These are phyloP conservation scores for Teunomyces kruisii DNA, from an alignment of 805 yeast species.

Conservation along the genomic window DNA sequence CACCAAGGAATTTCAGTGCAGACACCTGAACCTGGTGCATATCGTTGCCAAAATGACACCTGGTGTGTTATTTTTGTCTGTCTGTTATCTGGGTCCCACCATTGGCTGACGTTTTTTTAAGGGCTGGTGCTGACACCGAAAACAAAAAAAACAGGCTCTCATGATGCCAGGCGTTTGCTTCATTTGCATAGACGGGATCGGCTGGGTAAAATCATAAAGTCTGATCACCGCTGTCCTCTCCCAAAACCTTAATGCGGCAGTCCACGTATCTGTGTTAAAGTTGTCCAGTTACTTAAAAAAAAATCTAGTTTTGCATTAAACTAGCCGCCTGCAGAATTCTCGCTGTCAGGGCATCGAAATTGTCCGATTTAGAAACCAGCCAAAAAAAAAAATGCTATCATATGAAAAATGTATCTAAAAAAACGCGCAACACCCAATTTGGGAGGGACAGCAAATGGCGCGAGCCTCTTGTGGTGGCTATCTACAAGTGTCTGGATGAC, in stretches of 20 bases:
- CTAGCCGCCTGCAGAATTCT: slow-evolving; percentile 2
- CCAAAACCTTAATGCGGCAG: neutral
- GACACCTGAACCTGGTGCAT: neutral
- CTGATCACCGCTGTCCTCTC: neutral
- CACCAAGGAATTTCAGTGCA: neutral
- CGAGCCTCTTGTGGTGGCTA: no score
- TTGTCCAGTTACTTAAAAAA: neutral
- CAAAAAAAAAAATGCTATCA: neutral
- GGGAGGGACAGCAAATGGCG: neutral
- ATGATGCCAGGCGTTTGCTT: neutral
- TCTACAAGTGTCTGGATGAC: no score
- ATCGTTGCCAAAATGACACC: no score
- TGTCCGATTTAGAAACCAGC: slow-evolving; percentile 4
- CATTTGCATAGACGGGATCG: neutral
- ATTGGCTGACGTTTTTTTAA: no score
- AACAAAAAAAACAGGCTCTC: no score
- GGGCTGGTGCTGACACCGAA: no score
- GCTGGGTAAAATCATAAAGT: neutral
- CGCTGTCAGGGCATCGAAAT: slow-evolving; percentile 3
- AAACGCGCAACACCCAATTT: neutral
- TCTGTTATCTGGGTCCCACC: no score
- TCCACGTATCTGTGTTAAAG: neutral
- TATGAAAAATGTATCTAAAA: neutral
- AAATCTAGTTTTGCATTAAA: slow-evolving; percentile 1
- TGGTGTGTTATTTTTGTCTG: no score